Conservation (phyloP, 2,329 filamentous ascomycete genomes). For the Neodidymelliopsis sp. region DNA sequence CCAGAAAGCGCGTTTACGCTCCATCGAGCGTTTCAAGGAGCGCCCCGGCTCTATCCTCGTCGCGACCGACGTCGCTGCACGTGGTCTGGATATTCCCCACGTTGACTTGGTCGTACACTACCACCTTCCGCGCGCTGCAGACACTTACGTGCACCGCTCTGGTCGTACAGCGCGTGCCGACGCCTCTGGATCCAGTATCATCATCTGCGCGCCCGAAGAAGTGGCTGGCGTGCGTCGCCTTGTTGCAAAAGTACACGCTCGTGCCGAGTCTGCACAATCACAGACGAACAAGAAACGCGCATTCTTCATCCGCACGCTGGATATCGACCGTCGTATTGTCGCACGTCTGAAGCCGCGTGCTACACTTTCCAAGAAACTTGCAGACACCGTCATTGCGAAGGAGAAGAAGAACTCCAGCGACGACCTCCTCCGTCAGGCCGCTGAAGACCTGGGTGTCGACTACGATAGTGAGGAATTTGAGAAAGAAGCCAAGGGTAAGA, state of each 20-base stretch:
- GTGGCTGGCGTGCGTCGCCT: conserved; percentile 83
- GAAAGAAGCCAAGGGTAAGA: conserved; percentile 63
- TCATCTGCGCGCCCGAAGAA: conserved; percentile 92
- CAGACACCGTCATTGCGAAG: conserved; percentile 83
- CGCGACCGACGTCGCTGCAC: conserved; percentile 91
- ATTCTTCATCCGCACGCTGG: conserved; percentile 79
- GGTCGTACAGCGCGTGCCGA: conserved; percentile 90
- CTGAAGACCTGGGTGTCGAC: conserved; percentile 91
- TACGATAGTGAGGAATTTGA: conserved; percentile 90
- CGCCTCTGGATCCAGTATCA: conserved; percentile 78
- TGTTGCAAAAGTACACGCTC: conserved; percentile 84
- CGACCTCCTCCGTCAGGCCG: conserved; percentile 81
- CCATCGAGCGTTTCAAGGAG: conserved; percentile 85
- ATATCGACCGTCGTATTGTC: conserved; percentile 82
- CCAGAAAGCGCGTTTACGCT: conserved; percentile 93
- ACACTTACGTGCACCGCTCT: conserved; percentile 94
- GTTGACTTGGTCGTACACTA: conserved; percentile 95
- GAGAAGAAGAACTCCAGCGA: conserved; percentile 86
- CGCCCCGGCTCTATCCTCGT: conserved; percentile 74
- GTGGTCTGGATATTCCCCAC: conserved; percentile 89
- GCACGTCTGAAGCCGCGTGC: conserved; percentile 78
- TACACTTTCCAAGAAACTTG: conserved; percentile 83
- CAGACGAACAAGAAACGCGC: conserved; percentile 60
- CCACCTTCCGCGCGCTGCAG: conserved; percentile 88
- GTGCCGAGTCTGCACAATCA: conserved; percentile 49